A percentile compares a stretch with the other conserved stretches of the same genome.
These are phyloP conservation scores for Penicillium coprophilum DNA, from an alignment of 495 filamentous ascomycete genomes.

Conservation along the genomic window DNA sequence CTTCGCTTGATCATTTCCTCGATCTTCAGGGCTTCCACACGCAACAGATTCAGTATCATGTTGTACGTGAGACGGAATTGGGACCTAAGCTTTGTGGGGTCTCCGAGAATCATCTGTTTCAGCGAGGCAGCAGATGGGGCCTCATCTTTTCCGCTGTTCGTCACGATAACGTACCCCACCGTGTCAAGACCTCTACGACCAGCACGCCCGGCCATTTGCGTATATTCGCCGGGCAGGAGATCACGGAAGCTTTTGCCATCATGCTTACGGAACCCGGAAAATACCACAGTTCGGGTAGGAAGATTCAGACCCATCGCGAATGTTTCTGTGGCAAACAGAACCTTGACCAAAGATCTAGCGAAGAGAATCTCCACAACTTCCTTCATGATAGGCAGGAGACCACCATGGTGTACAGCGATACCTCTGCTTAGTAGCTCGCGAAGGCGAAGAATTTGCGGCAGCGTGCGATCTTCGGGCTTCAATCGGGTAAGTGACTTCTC, in stretches of 20 bases:
- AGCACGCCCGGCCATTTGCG: constrained; percentile 96
- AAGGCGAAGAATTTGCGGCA: constrained; percentile 88
- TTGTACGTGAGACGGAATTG: constrained; percentile 98
- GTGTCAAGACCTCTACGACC: constrained; percentile 89
- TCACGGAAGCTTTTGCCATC: constrained; percentile 90
- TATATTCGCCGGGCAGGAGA: constrained; percentile 92
- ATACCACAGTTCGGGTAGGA: constrained; percentile 93
- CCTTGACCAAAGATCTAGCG: constrained; percentile 89
- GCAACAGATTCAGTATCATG: constrained; percentile 95
- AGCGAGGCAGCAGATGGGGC: constrained; percentile 80
- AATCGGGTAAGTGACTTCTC: constrained; percentile 92
- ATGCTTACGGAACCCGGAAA: constrained; percentile 95
- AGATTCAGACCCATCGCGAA: constrained; percentile 98
- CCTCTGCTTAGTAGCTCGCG: constrained; percentile 83
- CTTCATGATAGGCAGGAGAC: constrained; percentile 93
- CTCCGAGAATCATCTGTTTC: constrained; percentile 91
- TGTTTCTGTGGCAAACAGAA: constrained; percentile 95
- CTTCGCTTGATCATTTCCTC: constrained; percentile 99
- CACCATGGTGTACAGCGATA: constrained; percentile 95
- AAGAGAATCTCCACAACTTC: constrained; percentile 97
- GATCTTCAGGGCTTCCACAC: constrained; percentile 96
- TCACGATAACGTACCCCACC: constrained; percentile 91
- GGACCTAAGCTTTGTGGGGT: constrained; percentile 90
- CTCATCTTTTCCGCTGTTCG: constrained; percentile 78
- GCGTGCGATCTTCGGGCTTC: constrained; percentile 81